These are phyloP conservation scores for Eurotiales sp. DNA, from an alignment of 2,329 filamentous ascomycete species.

Conservation along the genomic window DNA sequence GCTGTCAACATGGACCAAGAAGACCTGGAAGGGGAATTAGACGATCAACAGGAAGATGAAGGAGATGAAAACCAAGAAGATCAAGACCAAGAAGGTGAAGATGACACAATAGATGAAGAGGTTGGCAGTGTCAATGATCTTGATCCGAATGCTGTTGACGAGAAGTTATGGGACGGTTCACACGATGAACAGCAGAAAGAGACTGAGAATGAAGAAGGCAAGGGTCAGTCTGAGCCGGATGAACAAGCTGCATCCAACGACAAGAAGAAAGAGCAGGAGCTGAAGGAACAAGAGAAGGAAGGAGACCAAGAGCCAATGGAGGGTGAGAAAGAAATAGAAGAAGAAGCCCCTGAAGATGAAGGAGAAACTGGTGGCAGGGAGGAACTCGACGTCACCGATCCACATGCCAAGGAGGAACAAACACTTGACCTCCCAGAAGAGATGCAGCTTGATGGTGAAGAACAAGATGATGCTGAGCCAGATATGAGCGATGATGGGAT, in stretches of 20 bases:
- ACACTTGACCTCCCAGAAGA: constrained; percentile 82
- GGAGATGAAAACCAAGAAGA: constrained; percentile 59
- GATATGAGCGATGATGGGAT: constrained; percentile 46
- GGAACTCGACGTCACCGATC: constrained; percentile 63
- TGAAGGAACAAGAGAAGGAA: constrained; percentile 50
- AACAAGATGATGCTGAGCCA: constrained; percentile 53
- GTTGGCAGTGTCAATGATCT: constrained; percentile 86
- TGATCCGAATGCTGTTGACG: constrained; percentile 85
- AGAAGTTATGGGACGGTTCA: constrained; percentile 97
- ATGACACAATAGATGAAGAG: constrained; percentile 80
- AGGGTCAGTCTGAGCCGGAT: constrained; percentile 51
- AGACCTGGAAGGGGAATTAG: constrained; percentile 83
- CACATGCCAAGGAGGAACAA: constrained; percentile 76
- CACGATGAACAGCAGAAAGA: constrained; percentile 63
- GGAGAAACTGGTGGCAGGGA: constrained; percentile 61
- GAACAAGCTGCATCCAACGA: constrained; percentile 62
- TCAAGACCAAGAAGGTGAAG: constrained; percentile 57
- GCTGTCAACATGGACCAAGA: constrained; percentile 66
- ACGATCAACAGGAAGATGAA: constrained; percentile 42
- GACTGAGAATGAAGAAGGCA: constrained; percentile 69
- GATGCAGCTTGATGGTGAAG: constrained; percentile 73
- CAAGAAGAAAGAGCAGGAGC: constrained; percentile 48
- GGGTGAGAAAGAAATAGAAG: constrained; percentile 52
- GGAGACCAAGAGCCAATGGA: constrained; percentile 54
- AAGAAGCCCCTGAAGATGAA: constrained; percentile 53